Evolutionary conservation across 139 green algal genomes (phyloP).

Genomic region (Closterium sp.): DNA sequence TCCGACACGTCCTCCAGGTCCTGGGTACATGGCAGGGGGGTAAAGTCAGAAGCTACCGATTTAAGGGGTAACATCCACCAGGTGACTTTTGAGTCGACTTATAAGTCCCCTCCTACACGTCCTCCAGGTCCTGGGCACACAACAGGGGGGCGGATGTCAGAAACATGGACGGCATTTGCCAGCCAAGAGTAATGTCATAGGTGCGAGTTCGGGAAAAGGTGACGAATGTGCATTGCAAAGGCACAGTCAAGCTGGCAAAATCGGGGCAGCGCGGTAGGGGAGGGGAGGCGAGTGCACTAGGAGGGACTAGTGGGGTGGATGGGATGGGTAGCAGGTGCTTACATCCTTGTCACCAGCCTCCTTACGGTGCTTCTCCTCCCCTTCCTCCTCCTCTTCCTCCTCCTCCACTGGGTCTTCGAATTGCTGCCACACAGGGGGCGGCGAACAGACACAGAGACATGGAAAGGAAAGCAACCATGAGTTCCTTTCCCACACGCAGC

Average conservation of each 20-base stretch:
- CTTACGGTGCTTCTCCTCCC: slow-evolving; percentile 52
- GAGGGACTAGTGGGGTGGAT: not conserved
- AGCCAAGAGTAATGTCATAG: not conserved
- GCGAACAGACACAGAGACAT: not conserved
- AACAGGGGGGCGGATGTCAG: not conserved
- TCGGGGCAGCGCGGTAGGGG: not conserved
- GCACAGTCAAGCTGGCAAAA: not conserved
- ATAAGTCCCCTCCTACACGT: slow-evolving; percentile 22
- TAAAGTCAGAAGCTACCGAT: not conserved
- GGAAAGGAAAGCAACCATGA: too few relatives aligned
- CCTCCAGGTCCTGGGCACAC: slow-evolving; percentile 44
- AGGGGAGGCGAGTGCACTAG: not conserved
- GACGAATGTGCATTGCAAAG: not conserved
- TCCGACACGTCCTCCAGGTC: slow-evolving; percentile 48
- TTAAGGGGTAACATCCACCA: too few relatives aligned
- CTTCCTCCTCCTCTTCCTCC: slow-evolving; percentile 18
- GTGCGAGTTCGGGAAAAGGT: not conserved
- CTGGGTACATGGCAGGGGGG: not conserved
- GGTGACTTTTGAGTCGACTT: too few relatives aligned
- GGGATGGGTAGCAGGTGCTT: slow-evolving; percentile 11
- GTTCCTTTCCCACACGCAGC: too few relatives aligned
- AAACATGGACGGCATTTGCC: too few relatives aligned
- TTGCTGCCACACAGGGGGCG: not conserved
- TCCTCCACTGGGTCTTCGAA: slow-evolving; percentile 27
- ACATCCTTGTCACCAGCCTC: slow-evolving; percentile 14